Base-by-base conservation (phyloP, 2,329 filamentous ascomycete species). In the Hymenoscyphus salicellus region DNA sequence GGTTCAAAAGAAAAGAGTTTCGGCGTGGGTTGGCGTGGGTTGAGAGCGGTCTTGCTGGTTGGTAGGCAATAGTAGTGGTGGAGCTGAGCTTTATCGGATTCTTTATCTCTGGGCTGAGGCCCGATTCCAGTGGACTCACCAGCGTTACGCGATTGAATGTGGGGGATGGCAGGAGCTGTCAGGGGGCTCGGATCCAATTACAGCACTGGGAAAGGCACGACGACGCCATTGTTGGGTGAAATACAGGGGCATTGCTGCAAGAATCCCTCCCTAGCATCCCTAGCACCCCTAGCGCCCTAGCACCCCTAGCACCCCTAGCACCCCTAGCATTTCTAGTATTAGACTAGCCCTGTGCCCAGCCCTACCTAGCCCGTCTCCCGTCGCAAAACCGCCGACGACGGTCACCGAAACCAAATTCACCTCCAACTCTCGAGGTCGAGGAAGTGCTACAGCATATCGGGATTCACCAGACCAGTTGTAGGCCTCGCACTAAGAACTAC, bases 1-100 rank as follows among this genome's bases (percentile, higher is more conserved):
- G 28, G 28, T 46, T 46, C 57, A 63, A 60, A 56, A 62, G 61
- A 62, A 62, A 62, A 62, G 52, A 62, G 61, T 57, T 62, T 16
- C 33, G n/a, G 3, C 41, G 30, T 43, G 49, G 59, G 38, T 59
- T 38, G 33, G 11, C 43, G 43, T 49, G 43, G 43, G 43, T 49
- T 49, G n/a, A 8, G 43, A n/a, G 20, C 43, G 43, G 41, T 3
- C 33, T 16, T 38, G 33, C 33, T 38, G 33, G 33, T 38, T 38
- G 33, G 33, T 38, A 14, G 10, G 33, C 33, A 16, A 10, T 38
- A 14, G 2, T n/a, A 26, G 20, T 49, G 32, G 56, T 58, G 56
- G 56, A 41, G 20, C 56, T 36, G 55, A 61, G 43, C 46, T 61
- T 61, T 61, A 55, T 61, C 60, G 28, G 46, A 49, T 49, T 49